Conservation (phyloP, 2,329 filamentous ascomycete species). For the Colletotrichum sp. region DNA sequence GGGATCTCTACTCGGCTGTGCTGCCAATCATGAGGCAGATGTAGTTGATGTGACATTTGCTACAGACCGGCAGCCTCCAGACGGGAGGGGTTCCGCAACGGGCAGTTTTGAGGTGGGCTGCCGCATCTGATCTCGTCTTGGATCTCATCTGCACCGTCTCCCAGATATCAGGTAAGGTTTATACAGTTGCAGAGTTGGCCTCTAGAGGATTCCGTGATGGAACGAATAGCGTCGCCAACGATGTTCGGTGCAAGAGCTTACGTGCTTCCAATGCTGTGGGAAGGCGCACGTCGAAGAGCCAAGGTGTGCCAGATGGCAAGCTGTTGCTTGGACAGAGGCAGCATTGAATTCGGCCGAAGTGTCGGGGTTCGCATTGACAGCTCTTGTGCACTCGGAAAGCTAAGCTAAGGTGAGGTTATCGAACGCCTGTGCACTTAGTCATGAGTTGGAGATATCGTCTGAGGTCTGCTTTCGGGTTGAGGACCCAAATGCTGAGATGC, state of each 20-base stretch:
- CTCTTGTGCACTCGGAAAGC: not conserved
- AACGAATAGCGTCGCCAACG: not conserved
- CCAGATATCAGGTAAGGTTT: not conserved
- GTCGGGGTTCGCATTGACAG: not conserved
- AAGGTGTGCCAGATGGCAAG: not conserved
- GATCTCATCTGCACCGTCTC: not conserved
- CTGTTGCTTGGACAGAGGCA: not conserved
- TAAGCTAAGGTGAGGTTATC: not conserved
- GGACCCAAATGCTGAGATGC: not conserved
- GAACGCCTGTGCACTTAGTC: not conserved
- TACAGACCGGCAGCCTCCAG: not conserved
- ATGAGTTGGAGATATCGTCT: not conserved
- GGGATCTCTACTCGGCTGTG: not conserved
- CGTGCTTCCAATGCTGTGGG: not conserved
- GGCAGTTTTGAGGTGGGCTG: not conserved
- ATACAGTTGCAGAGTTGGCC: not conserved
- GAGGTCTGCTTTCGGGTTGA: not conserved
- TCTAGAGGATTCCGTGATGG: not conserved
- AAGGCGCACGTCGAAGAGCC: not conserved
- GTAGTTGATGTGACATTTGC: not conserved
- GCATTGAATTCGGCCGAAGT: not conserved
- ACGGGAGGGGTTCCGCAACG: not conserved
- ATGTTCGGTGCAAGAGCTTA: not conserved
- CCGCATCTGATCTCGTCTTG: not conserved
- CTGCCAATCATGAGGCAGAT: not conserved